Percentiles rank a stretch among this genome's conserved stretches.
These are phyloP conservation scores for Hippophae gyantsensis DNA, from an alignment of 306 rosid genomes.

Conservation along the genomic window DNA sequence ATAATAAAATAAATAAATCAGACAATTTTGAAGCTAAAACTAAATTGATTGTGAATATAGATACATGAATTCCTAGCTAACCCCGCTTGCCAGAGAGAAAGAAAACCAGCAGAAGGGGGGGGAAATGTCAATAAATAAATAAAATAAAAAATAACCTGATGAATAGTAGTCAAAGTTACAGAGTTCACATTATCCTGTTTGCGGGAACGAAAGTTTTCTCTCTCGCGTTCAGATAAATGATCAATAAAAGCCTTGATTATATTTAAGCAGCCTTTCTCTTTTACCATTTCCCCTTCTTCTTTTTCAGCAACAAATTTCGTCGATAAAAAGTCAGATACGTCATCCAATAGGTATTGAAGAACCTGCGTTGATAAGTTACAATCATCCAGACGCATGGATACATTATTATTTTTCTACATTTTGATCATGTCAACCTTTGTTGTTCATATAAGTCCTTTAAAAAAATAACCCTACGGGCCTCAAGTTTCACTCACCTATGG, in stretches of 20 bases:
- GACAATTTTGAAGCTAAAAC: background rate
- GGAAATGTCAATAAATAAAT: background rate
- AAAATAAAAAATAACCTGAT: constrained; percentile 54
- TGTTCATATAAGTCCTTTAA: no score
- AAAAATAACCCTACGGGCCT: no score
- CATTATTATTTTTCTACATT: no score
- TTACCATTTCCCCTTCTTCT: constrained; percentile 31
- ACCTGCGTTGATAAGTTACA: constrained; percentile 49
- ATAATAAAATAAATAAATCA: background rate
- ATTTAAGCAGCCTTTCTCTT: constrained; percentile 51
- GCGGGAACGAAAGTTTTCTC: constrained; percentile 57
- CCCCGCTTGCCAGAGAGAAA: no score
- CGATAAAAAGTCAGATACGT: constrained; percentile 70
- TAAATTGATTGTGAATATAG: background rate
- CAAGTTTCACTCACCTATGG: no score
- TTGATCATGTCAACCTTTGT: no score
- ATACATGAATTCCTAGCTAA: background rate
- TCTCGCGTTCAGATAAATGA: constrained; percentile 68
- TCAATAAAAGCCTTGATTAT: constrained; percentile 56
- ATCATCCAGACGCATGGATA: background rate
- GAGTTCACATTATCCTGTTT: constrained; percentile 64
- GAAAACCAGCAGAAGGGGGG: background rate
- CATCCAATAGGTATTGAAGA: constrained; percentile 80
- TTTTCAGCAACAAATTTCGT: constrained; percentile 35
- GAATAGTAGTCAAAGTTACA: constrained; percentile 86